Evolutionary conservation across 257 asterid species (phyloP).

Genomic region (Solanum verrucosum): DNA sequence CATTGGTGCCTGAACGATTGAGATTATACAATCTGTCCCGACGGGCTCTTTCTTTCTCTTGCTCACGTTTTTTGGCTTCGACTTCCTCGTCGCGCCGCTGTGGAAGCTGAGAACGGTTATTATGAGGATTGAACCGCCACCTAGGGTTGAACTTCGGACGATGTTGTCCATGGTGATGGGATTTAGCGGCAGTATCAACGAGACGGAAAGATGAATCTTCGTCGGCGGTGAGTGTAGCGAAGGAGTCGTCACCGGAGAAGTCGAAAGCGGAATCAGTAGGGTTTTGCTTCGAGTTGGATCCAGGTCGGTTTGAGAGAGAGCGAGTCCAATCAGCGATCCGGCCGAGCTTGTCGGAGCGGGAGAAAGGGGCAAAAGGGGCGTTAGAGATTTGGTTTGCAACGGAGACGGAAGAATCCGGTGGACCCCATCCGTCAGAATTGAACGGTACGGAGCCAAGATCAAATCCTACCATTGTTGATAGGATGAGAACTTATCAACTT

Average conservation of each 20-base stretch:
- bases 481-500: not conserved
- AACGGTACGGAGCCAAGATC: slow-evolving; percentile 71
- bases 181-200: slow-evolving; percentile 76
- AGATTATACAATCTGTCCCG: slow-evolving; percentile 57
- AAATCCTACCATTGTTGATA: slow-evolving; percentile 50
- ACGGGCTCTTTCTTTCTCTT: slow-evolving; percentile 85
- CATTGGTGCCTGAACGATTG: slow-evolving; percentile 41
- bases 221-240: slow-evolving; percentile 71
- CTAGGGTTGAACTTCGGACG: slow-evolving; percentile 82
- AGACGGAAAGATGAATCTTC: slow-evolving; percentile 87
- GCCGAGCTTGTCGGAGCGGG: slow-evolving; percentile 88
- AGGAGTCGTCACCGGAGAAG: slow-evolving; percentile 89
- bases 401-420: slow-evolving; percentile 49
- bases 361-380: slow-evolving; percentile 94
- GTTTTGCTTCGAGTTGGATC: slow-evolving; percentile 46
- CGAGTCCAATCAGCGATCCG: slow-evolving; percentile 96
- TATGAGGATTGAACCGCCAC: slow-evolving; percentile 68
- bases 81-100: slow-evolving; percentile 95
- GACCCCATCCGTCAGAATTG: slow-evolving; percentile 97
- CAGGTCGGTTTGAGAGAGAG: slow-evolving; percentile 35
- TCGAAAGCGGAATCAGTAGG: slow-evolving; percentile 76
- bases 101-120: slow-evolving; percentile 76
- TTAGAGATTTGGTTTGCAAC: slow-evolving; percentile 48
- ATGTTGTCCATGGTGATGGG: slow-evolving; percentile 52
- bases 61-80: slow-evolving; percentile 79